These are phyloP conservation scores for Tricholoma furcatifolium DNA, from an alignment of 768 basidiomycete species.

Conservation along the genomic window DNA sequence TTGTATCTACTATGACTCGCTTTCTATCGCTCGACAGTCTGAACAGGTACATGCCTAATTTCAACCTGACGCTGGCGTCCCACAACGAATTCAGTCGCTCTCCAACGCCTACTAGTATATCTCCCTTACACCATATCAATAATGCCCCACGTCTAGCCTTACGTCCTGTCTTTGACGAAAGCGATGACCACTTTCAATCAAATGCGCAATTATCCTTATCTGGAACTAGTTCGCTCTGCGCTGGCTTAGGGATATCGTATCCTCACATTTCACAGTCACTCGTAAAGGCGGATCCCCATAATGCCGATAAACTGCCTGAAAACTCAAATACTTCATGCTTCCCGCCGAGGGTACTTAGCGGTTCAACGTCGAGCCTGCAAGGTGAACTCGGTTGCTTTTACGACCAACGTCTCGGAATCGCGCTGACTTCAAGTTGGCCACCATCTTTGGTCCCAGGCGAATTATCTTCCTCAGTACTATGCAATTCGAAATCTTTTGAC, in stretches of 20 bases:
- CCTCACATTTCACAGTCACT: slow-evolving; percentile 2
- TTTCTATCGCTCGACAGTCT: slow-evolving; percentile 11
- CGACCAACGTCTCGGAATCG: slow-evolving; percentile 8
- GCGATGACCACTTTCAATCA: slow-evolving; percentile 32
- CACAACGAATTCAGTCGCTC: slow-evolving; percentile 21
- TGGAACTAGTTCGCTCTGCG: slow-evolving; percentile 23
- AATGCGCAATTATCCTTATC: slow-evolving; percentile 22
- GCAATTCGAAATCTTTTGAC: background rate
- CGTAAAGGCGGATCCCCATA: slow-evolving; percentile 1
- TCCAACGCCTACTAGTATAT: slow-evolving; percentile 24
- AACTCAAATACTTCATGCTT: background rate
- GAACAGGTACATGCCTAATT: slow-evolving; percentile 13
- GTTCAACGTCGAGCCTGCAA: slow-evolving; percentile 11
- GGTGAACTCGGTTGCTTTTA: slow-evolving; percentile 15
- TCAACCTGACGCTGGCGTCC: slow-evolving; percentile 28
- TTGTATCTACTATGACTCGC: slow-evolving; percentile 9
- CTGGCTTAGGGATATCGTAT: slow-evolving; percentile 13
- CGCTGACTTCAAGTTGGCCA: slow-evolving; percentile 11
- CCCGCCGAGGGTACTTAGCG: slow-evolving; percentile 1
- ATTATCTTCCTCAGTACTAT: background rate
- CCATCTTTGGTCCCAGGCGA: background rate
- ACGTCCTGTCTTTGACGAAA: slow-evolving; percentile 15
- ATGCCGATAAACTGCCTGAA: background rate
- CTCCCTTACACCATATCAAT: slow-evolving; percentile 20
- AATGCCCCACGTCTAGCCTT: slow-evolving; percentile 8